A percentile compares a stretch with the other conserved stretches of the same genome.
Evolutionary conservation across 2,329 filamentous ascomycete species (phyloP).

Genomic region (Verticillium nonalfalfae): DNA sequence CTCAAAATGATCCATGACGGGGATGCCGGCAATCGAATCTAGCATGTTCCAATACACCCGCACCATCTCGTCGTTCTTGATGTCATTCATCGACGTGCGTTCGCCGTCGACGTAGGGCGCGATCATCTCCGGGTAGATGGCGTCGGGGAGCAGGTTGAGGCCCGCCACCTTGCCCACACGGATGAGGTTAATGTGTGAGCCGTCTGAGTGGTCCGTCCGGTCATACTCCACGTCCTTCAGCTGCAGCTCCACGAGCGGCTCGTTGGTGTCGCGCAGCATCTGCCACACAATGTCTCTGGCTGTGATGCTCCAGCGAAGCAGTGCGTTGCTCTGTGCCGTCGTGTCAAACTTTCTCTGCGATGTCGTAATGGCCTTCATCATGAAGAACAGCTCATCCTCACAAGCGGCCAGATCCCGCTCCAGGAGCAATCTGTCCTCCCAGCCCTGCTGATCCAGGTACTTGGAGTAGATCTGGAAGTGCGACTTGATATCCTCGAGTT

Average conservation of each 20-base stretch:
- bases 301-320: conserved; percentile 89
- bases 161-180: conserved; percentile 84
- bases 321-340: conserved; percentile 65
- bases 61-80: conserved; percentile 74
- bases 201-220: conserved; percentile 93
- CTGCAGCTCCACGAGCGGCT: conserved; percentile 89
- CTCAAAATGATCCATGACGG: conserved; percentile 95
- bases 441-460: conserved; percentile 80
- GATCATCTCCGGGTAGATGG: conserved; percentile 94
- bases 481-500: conserved; percentile 92
- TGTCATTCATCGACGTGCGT: conserved; percentile 34
- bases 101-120: conserved; percentile 75
- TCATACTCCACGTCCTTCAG: conserved; percentile 88
- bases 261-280: conserved; percentile 77
- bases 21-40: conserved; percentile 94
- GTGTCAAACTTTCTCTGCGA: conserved; percentile 82
- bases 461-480: conserved; percentile 92
- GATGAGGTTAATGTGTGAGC: conserved; percentile 89
- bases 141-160: conserved; percentile 82
- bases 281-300: conserved; percentile 97
- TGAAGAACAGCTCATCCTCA: conserved; percentile 97
- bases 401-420: conserved; percentile 84
- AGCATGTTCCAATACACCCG: conserved; percentile 97
- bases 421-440: conserved; percentile 83
- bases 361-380: conserved; percentile 99